Conservation (phyloP, 768 basidiomycete species). For the Russula foetens region DNA sequence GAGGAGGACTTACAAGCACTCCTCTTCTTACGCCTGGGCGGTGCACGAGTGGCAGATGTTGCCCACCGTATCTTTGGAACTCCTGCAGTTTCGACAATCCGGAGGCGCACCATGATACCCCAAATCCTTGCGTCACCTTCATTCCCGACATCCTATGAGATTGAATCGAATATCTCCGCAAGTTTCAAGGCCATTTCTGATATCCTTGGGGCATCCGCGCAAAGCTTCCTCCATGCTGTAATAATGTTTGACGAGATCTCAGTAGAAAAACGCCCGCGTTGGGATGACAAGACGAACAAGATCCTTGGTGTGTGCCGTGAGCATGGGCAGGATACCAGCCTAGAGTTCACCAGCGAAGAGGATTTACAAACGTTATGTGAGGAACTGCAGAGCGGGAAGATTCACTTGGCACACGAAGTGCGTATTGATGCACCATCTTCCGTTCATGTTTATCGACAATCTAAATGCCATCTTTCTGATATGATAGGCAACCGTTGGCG, state of each 20-base stretch:
- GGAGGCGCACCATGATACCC: neutral
- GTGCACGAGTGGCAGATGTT: neutral
- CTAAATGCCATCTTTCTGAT: too few species aligned
- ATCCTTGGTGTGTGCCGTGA: too few species aligned
- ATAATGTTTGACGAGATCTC: too few species aligned
- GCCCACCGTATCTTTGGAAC: too few species aligned
- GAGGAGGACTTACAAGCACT: neutral
- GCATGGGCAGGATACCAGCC: too few species aligned
- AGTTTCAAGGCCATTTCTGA: neutral
- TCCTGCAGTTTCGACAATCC: too few species aligned
- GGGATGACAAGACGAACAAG: neutral
- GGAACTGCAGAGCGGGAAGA: too few species aligned
- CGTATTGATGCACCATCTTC: too few species aligned
- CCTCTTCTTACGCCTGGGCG: neutral
- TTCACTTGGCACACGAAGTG: too few species aligned
- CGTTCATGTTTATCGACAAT: too few species aligned
- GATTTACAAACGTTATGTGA: too few species aligned
- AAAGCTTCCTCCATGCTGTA: neutral
- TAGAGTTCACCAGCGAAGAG: too few species aligned
- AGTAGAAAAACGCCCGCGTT: neutral
- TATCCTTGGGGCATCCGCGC: neutral
- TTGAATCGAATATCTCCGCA: neutral
- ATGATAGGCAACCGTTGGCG: constrained; percentile 5
- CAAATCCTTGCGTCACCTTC: neutral
- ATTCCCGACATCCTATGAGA: neutral